Evolutionary conservation across 1,139 yeast species (phyloP).

Genomic region (Taiozyma sp.): DNA sequence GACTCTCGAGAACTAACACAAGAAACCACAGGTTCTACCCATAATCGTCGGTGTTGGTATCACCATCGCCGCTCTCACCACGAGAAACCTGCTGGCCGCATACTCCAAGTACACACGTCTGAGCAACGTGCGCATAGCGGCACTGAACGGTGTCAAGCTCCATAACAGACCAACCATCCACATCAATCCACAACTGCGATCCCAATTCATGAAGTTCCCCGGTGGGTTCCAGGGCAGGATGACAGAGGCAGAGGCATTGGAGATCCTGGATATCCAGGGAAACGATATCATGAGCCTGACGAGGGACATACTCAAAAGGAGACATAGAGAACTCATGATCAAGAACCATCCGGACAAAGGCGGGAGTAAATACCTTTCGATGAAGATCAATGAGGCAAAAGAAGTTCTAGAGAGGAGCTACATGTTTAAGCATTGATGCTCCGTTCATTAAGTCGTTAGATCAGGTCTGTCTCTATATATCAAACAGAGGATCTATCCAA

Average conservation of each 20-base stretch:
- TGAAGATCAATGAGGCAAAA: conserved; percentile 74
- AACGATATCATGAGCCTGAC: conserved; percentile 45
- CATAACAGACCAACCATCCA: conserved; percentile 6
- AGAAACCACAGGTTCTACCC: conserved; percentile 38
- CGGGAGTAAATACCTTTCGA: conserved; percentile 67
- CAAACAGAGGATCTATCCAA: background rate
- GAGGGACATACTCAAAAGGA: conserved; percentile 39
- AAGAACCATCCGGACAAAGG: conserved; percentile 74
- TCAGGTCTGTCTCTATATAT: background rate
- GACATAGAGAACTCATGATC: conserved; percentile 63
- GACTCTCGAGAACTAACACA: background rate
- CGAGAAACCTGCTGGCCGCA: conserved; percentile 44
- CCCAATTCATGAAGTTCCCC: conserved; percentile 36
- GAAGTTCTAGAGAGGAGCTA: conserved; percentile 59
- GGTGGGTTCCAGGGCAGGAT: conserved; percentile 49
- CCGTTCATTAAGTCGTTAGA: background rate
- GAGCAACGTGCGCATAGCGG: conserved; percentile 54
- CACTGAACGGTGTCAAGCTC: conserved; percentile 35
- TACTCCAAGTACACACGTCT: conserved; percentile 37
- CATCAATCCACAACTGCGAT: conserved; percentile 21
- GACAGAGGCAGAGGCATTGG: conserved; percentile 60
- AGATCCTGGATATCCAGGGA: conserved; percentile 49
- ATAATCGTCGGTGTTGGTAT: conserved; percentile 54
- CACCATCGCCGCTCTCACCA: conserved; percentile 47
- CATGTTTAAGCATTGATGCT: conserved; percentile 16